Conservation (phyloP, 208 protist species). For the Leishmania gerbilli region DNA sequence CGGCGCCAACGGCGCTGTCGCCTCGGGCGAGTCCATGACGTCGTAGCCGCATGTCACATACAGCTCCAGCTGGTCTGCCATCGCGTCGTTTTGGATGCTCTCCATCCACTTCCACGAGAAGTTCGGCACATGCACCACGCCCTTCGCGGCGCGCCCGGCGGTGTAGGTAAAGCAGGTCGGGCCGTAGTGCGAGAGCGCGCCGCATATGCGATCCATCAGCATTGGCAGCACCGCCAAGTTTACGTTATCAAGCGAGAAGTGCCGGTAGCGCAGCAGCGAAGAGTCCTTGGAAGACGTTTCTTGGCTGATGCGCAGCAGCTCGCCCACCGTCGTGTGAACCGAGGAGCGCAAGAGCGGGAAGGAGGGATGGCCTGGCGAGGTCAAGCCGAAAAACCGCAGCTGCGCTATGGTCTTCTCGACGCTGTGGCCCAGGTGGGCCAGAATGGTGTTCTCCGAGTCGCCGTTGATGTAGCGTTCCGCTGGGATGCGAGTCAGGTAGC, state of each 20-base stretch:
- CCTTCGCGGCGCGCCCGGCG: slow-evolving; percentile 1
- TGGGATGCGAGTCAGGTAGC: slow-evolving; percentile 73
- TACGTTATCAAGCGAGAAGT: slow-evolving; percentile 70
- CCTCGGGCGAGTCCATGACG: slow-evolving; percentile 28
- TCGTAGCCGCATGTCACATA: slow-evolving; percentile 72
- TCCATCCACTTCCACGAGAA: slow-evolving; percentile 85
- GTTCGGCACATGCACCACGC: slow-evolving; percentile 30
- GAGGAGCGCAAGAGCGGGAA: slow-evolving; percentile 35
- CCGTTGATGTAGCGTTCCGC: slow-evolving; percentile 71
- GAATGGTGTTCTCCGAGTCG: slow-evolving; percentile 59
- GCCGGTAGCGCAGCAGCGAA: slow-evolving; percentile 54
- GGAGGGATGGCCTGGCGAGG: slow-evolving; percentile 14
- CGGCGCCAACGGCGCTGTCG: slow-evolving; percentile 14
- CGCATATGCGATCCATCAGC: slow-evolving; percentile 68
- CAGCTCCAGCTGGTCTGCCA: slow-evolving; percentile 56
- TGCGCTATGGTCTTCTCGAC: slow-evolving; percentile 58
- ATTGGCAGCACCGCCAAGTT: slow-evolving; percentile 57
- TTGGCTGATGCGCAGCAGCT: slow-evolving; percentile 34
- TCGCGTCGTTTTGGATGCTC: slow-evolving; percentile 60
- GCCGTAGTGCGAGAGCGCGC: slow-evolving; percentile 54
- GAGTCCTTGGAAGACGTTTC: slow-evolving; percentile 45
- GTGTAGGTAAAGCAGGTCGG: slow-evolving; percentile 37
- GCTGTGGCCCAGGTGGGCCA: slow-evolving; percentile 54
- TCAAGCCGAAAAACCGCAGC: slow-evolving; percentile 47
- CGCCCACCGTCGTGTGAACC: slow-evolving; percentile 16